Percentiles rank a stretch among this genome's conserved stretches.
Conservation (phyloP, 78 protist genomes). For the Chrysochromulina tobinii region DNA sequence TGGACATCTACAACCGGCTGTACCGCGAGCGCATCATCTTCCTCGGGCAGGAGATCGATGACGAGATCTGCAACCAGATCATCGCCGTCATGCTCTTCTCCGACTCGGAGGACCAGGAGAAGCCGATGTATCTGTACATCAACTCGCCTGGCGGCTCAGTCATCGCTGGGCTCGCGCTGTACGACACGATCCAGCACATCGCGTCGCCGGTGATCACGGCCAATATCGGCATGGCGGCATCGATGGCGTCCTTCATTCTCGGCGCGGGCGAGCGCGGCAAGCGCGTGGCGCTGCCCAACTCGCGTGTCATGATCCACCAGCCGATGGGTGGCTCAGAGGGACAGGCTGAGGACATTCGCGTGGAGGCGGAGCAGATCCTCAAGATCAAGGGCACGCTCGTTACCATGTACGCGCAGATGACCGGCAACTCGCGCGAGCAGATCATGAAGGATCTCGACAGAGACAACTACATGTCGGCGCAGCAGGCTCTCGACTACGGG, state of each 20-base stretch:
- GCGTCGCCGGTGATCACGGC: conserved; percentile 25
- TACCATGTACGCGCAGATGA: neutral
- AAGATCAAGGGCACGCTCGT: neutral
- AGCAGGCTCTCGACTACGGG: conserved; percentile 41
- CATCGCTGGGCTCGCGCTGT: conserved; percentile 45
- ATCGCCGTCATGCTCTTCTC: conserved; percentile 16
- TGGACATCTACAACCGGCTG: conserved; percentile 43
- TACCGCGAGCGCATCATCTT: conserved; percentile 40
- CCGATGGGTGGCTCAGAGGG: conserved; percentile 35
- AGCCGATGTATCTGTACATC: conserved; percentile 42
- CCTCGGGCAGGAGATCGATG: conserved; percentile 39
- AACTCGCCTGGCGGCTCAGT: conserved; percentile 53
- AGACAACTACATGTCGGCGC: conserved; percentile 38
- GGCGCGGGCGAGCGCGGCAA: conserved; percentile 25
- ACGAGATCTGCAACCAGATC: conserved; percentile 34
- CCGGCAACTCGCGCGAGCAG: conserved; percentile 10
- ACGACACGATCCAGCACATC: conserved; percentile 45
- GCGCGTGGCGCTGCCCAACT: conserved; percentile 20
- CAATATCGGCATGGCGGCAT: conserved; percentile 42
- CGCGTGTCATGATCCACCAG: conserved; percentile 36
- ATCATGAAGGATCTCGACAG: conserved; percentile 23
- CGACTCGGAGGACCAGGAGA: conserved; percentile 25
- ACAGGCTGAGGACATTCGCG: neutral
- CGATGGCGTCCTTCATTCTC: conserved; percentile 43
- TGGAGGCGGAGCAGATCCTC: neutral